phyloP scores from a whole-genome alignment of 1,284 basidiomycete genomes.

The Lentinus polychrous region DNA sequence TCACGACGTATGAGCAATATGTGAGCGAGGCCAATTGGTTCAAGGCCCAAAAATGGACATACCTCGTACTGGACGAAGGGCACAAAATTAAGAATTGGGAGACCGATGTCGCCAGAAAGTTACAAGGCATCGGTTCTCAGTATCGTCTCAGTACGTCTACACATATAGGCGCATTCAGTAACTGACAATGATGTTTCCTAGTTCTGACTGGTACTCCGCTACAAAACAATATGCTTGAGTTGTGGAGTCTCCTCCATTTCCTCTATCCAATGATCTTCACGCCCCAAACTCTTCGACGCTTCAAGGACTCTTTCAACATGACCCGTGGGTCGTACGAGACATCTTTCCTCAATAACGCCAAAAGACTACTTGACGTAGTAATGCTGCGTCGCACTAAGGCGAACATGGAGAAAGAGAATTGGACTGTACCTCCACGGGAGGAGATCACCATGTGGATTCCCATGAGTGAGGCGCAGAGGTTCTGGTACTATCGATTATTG shows the following conservation, averaged over 20 bases:
- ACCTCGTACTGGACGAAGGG: constrained; percentile 55
- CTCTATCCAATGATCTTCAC: constrained; percentile 51
- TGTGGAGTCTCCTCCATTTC: constrained; percentile 51
- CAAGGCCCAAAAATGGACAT: constrained; percentile 47
- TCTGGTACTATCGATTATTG: constrained; percentile 54
- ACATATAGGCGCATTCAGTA: background rate
- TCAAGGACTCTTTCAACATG: constrained; percentile 48
- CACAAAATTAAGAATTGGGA: constrained; percentile 55
- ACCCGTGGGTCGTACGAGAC: constrained; percentile 41
- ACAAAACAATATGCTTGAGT: constrained; percentile 56
- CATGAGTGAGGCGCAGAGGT: constrained; percentile 51
- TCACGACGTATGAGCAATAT: constrained; percentile 55
- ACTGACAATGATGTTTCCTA: constrained; percentile 15
- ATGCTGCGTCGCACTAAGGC: constrained; percentile 60
- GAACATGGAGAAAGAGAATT: constrained; percentile 31
- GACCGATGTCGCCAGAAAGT: constrained; percentile 34
- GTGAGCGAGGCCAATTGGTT: constrained; percentile 46
- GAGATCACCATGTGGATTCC: constrained; percentile 52
- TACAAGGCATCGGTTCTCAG: constrained; percentile 42
- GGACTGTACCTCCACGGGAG: constrained; percentile 44
- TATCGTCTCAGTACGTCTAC: constrained; percentile 39
- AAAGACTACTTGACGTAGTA: constrained; percentile 40
- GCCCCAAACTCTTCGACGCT: constrained; percentile 35
- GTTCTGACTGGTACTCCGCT: constrained; percentile 59
- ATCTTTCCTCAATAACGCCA: constrained; percentile 39